These are phyloP conservation scores for Plasmopara muralis DNA, from an alignment of 352 stramenopile genomes.

Conservation along the genomic window DNA sequence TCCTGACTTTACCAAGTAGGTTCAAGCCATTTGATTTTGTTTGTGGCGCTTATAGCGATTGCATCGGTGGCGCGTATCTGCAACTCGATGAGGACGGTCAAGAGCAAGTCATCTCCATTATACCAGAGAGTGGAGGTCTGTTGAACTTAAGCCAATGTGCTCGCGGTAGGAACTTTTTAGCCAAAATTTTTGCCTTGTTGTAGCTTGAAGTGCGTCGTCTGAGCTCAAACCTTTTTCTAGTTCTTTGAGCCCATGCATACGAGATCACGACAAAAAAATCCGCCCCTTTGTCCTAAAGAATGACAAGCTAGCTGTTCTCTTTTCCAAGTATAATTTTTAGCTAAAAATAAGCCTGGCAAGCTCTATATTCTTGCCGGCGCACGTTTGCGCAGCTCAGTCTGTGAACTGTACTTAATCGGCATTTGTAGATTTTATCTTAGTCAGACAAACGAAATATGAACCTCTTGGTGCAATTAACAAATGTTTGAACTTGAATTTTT, in stretches of 20 bases:
- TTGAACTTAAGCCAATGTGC: no score
- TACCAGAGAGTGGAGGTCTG: no score
- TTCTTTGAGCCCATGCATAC: no score
- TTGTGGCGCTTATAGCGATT: neutral
- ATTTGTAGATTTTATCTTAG: no score
- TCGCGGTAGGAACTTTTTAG: no score
- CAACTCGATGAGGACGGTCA: neutral
- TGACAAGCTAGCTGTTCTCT: neutral
- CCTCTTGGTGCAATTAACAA: no score
- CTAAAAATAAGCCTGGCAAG: neutral
- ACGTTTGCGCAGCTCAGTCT: neutral
- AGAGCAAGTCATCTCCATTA: neutral
- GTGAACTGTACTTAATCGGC: neutral
- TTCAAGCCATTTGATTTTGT: neutral
- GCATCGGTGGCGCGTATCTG: neutral
- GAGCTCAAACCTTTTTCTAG: no score
- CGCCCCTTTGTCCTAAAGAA: neutral
- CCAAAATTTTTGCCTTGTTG: no score
- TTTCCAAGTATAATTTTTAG: neutral
- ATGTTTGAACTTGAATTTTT: no score
- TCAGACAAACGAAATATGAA: no score
- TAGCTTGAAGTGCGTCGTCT: no score
- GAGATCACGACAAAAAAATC: neutral
- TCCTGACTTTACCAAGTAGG: no score
- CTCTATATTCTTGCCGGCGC: neutral